Evolutionary conservation across 2,329 filamentous ascomycete genomes (phyloP).

Genomic region (Cercospora nicotianae): DNA sequence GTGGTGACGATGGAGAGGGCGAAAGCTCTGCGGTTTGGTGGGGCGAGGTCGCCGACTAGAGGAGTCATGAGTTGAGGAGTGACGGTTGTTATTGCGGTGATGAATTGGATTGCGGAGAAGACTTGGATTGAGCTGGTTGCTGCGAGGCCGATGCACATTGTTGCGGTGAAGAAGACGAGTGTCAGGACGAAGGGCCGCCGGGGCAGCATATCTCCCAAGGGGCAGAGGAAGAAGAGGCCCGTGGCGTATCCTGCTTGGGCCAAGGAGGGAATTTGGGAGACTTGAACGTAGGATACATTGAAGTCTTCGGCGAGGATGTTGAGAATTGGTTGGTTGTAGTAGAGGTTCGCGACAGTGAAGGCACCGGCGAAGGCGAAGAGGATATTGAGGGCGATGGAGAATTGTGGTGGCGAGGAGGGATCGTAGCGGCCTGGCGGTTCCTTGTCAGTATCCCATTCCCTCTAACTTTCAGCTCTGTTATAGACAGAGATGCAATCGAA

Average conservation of each 20-base stretch:
- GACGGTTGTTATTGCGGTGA: conserved; percentile 75
- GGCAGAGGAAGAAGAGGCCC: conserved; percentile 72
- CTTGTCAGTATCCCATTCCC: background rate
- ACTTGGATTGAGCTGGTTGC: conserved; percentile 63
- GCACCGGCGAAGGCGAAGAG: conserved; percentile 66
- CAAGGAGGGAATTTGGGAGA: conserved; percentile 68
- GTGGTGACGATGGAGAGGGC: conserved; percentile 73
- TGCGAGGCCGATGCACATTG: conserved; percentile 68
- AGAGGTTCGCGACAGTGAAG: conserved; percentile 76
- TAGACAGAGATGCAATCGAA: background rate
- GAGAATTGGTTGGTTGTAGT: conserved; percentile 78
- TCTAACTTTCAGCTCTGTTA: background rate
- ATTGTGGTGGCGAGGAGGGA: conserved; percentile 63
- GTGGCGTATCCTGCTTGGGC: conserved; percentile 77
- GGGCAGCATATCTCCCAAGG: conserved; percentile 68
- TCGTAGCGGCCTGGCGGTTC: conserved; percentile 56
- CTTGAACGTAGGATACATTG: conserved; percentile 65
- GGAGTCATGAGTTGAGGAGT: conserved; percentile 76
- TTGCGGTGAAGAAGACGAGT: conserved; percentile 64
- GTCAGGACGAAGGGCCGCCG: conserved; percentile 68
- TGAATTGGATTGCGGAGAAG: conserved; percentile 70
- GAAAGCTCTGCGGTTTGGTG: conserved; percentile 64
- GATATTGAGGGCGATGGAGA: conserved; percentile 68
- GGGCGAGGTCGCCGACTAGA: conserved; percentile 75
- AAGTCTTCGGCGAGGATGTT: conserved; percentile 74